These are phyloP conservation scores for Scheffersomyces titani DNA, from an alignment of 1,139 yeast genomes.

Conservation along the genomic window DNA sequence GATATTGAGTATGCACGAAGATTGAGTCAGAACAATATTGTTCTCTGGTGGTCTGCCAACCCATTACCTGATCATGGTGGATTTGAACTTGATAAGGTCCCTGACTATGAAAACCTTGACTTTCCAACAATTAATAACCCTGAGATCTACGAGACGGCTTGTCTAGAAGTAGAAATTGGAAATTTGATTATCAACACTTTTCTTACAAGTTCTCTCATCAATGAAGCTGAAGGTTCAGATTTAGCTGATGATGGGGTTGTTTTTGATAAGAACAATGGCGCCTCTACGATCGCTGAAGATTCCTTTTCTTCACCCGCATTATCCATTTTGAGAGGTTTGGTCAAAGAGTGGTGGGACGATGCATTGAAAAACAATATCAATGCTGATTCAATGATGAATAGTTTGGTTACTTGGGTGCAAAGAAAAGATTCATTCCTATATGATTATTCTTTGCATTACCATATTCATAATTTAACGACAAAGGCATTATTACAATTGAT, in stretches of 20 bases:
- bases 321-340: conserved; percentile 66
- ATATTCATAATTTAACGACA: conserved; percentile 82
- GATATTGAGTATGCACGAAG: conserved; percentile 87
- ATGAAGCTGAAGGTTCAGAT: conserved; percentile 90
- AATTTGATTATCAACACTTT: conserved; percentile 85
- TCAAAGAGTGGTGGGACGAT: conserved; percentile 93
- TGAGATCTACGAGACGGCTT: conserved; percentile 75
- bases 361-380: conserved; percentile 68
- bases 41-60: conserved; percentile 90
- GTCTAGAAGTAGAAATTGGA: conserved; percentile 76
- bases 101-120: conserved; percentile 60
- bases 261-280: conserved; percentile 44
- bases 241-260: conserved; percentile 57
- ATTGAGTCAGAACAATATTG: conserved; percentile 62
- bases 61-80: conserved; percentile 91
- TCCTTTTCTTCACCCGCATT: conserved; percentile 82
- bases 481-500: conserved; percentile 81
- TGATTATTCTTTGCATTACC: conserved; percentile 80
- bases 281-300: conserved; percentile 66
- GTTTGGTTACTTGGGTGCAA: conserved; percentile 87
- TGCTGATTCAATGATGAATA: conserved; percentile 85
- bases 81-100: conserved; percentile 58
- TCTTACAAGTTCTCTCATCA: conserved; percentile 77
- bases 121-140: conserved; percentile 78
- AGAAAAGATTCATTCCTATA: conserved; percentile 70